Base-by-base conservation (phyloP, 768 basidiomycete species). In the Mycena metata region DNA sequence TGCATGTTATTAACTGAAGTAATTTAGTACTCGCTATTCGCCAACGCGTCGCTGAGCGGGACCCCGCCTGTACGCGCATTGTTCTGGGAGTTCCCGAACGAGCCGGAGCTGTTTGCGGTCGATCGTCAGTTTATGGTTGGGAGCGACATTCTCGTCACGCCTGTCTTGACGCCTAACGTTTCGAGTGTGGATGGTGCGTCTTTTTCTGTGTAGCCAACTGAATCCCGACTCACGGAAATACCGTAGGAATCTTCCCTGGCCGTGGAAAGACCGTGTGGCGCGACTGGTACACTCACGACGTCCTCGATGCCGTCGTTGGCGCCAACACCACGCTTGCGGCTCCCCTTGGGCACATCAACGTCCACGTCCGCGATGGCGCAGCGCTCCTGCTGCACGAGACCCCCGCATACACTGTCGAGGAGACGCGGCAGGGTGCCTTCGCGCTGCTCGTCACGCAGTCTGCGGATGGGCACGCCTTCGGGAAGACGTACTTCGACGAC, bases 121-220 rank as follows among this genome's bases (percentile, higher is more conserved):
- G 89, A 91, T 72, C 77, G 81, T 24, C 94, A 95, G 76, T 95
- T 91, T 82, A 73, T 95, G 71, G 78, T 95, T 45, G 93, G 94
- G 16, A 66, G 83, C 19, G 86, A 90, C 69, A 84, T 95, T 55
- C 85, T 95, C 46, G 88, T 95, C 59, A 93, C 93, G 0, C 93
- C 93, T 2, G 93, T 94, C 0, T 78, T 94, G 42, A 80, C 79
- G 13, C 91, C 92, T 0, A 92, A 92, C 71, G 88, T 86, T 35
- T 86, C 88, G 6, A 88, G 85, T 9, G 92, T 95, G 30, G 82
- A 88, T 33, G 91, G 92, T 89, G 67, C 51, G 82, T 51, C 23
- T 68, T 54, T 12, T 63, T 59, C 30, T 26, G 15, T 8, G 43
- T 15, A 2, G 15, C 19, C 7, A 12, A 5, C 35, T 19, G 61